Evolutionary conservation across 2,329 filamentous ascomycete species (phyloP).

Genomic region (Fusarium sp.): DNA sequence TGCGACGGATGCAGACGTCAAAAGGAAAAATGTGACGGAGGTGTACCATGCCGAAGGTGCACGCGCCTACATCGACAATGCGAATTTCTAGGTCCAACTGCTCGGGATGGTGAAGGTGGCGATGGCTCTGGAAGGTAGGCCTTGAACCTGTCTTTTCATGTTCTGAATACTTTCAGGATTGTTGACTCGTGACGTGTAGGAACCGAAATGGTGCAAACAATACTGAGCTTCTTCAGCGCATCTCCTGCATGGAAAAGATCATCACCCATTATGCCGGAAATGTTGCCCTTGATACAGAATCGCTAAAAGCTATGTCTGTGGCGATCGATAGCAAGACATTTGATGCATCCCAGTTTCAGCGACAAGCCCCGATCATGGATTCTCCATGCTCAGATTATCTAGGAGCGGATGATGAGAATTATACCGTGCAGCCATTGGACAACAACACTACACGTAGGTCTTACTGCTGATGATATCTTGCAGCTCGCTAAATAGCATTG

Average conservation of each 20-base stretch:
- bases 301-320: constrained; percentile 55
- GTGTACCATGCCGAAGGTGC: constrained; percentile 64
- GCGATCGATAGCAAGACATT: constrained; percentile 53
- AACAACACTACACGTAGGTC: constrained; percentile 56
- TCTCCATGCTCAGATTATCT: constrained; percentile 44
- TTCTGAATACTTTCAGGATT: not conserved
- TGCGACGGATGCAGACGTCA: constrained; percentile 65
- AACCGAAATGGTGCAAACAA: constrained; percentile 41
- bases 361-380: constrained; percentile 36
- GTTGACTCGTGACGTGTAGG: constrained; percentile 31
- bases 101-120: constrained; percentile 45
- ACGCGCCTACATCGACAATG: constrained; percentile 62
- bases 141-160: not conserved
- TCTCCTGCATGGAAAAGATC: constrained; percentile 57
- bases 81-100: constrained; percentile 56
- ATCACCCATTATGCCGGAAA: constrained; percentile 60
- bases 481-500: constrained; percentile 10
- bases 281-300: constrained; percentile 45
- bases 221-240: constrained; percentile 43
- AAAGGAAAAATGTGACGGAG: constrained; percentile 68
- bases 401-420: constrained; percentile 52
- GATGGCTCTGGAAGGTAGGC: constrained; percentile 40
- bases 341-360: constrained; percentile 25
- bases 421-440: constrained; percentile 55
- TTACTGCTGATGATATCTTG: not conserved